Percentiles rank a stretch among this genome's conserved stretches.
Conservation (phyloP, 257 asterid species). For the Nyctanthes arbortristis region DNA sequence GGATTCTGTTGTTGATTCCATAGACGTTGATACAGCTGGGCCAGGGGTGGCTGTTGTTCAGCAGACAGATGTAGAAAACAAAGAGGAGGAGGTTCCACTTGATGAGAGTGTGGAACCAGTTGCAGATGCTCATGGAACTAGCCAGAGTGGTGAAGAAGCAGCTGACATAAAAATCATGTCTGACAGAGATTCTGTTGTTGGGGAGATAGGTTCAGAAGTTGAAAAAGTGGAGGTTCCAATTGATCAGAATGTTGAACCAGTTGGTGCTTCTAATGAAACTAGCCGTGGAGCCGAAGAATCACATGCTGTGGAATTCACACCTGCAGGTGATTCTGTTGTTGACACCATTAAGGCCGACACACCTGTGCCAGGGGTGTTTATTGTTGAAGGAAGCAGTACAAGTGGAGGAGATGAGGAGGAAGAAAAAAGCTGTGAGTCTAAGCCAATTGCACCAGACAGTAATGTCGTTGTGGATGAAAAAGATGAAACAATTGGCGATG, state of each 20-base stretch:
- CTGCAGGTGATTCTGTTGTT: conserved; percentile 51
- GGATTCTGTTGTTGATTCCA: conserved; percentile 37
- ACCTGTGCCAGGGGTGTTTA: conserved; percentile 47
- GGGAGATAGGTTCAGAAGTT: conserved; percentile 9
- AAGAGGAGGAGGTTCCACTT: conserved; percentile 21
- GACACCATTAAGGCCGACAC: conserved; percentile 44
- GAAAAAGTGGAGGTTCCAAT: conserved; percentile 23
- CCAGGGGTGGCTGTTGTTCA: conserved; percentile 38
- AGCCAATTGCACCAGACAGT: conserved; percentile 26
- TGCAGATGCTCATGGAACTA: background rate
- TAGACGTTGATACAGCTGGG: conserved; percentile 25
- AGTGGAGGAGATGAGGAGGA: conserved; percentile 33
- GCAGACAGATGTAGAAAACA: conserved; percentile 11
- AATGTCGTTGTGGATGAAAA: conserved; percentile 31
- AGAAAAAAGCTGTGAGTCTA: conserved; percentile 30
- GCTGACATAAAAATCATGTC: conserved; percentile 31
- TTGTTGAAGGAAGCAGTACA: conserved; percentile 43
- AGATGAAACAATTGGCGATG: conserved; percentile 24
- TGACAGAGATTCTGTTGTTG: conserved; percentile 48
- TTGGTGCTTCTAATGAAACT: background rate
- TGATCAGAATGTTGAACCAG: conserved; percentile 8
- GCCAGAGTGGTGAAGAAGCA: background rate
- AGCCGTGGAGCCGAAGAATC: background rate
- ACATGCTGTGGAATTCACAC: conserved; percentile 29
- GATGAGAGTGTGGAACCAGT: conserved; percentile 6